Base-by-base conservation (phyloP, 2,329 filamentous ascomycete genomes). In the Fusarium sp. region DNA sequence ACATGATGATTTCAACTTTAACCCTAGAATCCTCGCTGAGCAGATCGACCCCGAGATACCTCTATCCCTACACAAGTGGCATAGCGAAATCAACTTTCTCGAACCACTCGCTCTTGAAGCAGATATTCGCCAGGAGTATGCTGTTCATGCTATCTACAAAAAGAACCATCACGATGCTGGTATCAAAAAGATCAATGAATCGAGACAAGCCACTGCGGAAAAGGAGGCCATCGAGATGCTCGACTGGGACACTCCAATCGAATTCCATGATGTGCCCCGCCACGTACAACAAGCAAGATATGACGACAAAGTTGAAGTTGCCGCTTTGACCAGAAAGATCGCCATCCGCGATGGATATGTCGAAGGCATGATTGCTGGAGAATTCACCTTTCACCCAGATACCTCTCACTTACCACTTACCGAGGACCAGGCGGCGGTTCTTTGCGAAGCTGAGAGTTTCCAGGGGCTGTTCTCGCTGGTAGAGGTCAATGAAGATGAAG, bases 281-380 rank as follows among this genome's bases (percentile, higher is more conserved):
- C 18, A 42, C 4, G 12, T 20, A 10, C 65, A 67, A 20, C 45
- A 56, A 7, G 28, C 14, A 10, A 62, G 77, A 33, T 64, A 57
- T 33, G 28, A 60, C 1, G 45, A 67, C 12, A 74, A 75, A 16
- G 30, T 28, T 12, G 44, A 61, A 1, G 28, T 74, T n/a, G 50
- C 71, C 12, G 58, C 54, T 7, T 51, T 60, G 14, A 59, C 69
- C 44, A 48, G 63, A 38, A 68, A 71, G 38, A 56, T 76, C 2
- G 48, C 61, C 5, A 54, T 75, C 22, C 69, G 65, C 31, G 66
- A 77, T 33, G 73, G 64, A 14, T 47, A 41, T 22, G 51, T 75
- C 4, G 75, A 75, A 22, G 73, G 68, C 28, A 42, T 38, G 5
- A 70, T 77, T 48, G 75, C 75, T 7, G 73, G 73, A 26, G 58